Conservation (phyloP, 176 grass and related monocot genomes). For the Lolium multiflorum region DNA sequence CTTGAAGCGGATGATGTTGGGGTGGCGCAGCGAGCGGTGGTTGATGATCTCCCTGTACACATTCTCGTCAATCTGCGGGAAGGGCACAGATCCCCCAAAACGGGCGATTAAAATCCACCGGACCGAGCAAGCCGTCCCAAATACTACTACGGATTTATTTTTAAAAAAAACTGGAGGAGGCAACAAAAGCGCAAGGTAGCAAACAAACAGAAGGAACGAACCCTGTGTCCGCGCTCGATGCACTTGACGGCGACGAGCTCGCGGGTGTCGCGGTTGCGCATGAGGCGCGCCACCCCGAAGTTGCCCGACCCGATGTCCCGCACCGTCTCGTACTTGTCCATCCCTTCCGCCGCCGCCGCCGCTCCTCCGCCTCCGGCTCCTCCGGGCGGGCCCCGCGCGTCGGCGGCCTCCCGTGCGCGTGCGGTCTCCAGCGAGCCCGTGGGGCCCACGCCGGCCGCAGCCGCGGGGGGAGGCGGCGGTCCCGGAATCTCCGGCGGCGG, state of each 20-base stretch:
- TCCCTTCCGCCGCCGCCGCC: neutral
- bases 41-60: constrained; percentile 96
- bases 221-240: constrained; percentile 82
- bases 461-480: neutral
- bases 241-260: constrained; percentile 97
- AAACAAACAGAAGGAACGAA: neutral
- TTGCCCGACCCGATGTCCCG: constrained; percentile 92
- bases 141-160: neutral
- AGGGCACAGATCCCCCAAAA: constrained; percentile 33
- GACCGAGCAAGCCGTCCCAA: constrained; percentile 10
- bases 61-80: constrained; percentile 85
- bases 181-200: neutral
- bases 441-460: constrained; percentile 10
- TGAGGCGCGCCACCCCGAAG: constrained; percentile 87
- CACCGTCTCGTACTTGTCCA: constrained; percentile 92
- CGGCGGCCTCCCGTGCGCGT: neutral
- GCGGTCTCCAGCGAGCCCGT: neutral
- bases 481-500: neutral
- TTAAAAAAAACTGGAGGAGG: neutral
- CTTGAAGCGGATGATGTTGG: constrained; percentile 98
- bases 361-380: neutral
- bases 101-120: constrained; percentile 36
- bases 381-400: neutral
- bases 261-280: constrained; percentile 79
- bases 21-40: constrained; percentile 90